phyloP scores from a whole-genome alignment of 441 rosid species.

The Populus hybrid region DNA sequence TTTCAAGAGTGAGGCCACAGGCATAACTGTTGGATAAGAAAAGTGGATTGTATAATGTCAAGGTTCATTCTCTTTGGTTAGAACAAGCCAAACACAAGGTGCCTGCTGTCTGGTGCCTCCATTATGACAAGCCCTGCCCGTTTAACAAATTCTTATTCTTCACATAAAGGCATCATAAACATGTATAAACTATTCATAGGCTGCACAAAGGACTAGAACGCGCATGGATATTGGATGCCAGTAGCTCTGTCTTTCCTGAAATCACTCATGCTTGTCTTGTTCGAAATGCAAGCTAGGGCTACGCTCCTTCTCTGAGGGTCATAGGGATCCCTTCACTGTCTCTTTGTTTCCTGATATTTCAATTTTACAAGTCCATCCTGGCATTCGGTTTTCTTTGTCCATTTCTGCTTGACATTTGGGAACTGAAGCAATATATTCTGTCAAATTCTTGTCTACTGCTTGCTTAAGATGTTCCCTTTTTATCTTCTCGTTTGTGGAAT shows the following conservation, averaged over 20 bases:
- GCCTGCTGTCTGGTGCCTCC: background rate
- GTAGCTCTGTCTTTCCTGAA: background rate
- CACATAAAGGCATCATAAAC: constrained; percentile 10
- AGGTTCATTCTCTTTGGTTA: background rate
- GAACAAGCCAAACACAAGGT: constrained; percentile 17
- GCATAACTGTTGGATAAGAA: background rate
- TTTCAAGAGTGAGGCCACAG: background rate
- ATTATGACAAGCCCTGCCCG: constrained; percentile 21
- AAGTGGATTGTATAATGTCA: background rate
- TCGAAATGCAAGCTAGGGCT: background rate
- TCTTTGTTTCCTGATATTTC: background rate
- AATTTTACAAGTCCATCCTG: background rate
- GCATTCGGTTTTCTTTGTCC: background rate
- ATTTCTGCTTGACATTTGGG: background rate
- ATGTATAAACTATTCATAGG: background rate
- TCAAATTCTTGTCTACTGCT: background rate
- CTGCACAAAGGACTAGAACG: background rate
- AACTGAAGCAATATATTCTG: background rate
- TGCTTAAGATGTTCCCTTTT: background rate
- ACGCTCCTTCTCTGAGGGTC: background rate
- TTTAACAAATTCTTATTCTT: constrained; percentile 12
- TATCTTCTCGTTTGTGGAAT: no score
- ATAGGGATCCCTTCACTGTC: background rate
- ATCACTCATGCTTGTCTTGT: background rate
- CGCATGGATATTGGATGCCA: background rate